Conservation (phyloP, 78 protist genomes). For the Dictyostelium capitatum region DNA sequence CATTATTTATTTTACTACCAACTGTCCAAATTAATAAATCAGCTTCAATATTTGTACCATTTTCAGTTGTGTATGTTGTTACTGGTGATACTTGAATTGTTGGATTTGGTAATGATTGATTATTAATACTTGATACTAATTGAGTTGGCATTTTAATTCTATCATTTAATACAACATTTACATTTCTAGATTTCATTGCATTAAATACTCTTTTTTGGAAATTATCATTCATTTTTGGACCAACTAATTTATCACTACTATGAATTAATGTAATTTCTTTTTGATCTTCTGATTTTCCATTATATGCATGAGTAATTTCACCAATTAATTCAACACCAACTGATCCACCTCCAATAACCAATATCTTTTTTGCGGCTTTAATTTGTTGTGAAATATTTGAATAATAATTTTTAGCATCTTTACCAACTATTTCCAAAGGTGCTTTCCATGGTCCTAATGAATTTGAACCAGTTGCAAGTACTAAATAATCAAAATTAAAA, state of each 20-base stretch:
- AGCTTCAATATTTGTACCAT: slow-evolving; percentile 27
- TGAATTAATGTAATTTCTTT: slow-evolving; percentile 22
- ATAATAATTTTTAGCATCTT: background rate
- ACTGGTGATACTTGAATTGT: background rate
- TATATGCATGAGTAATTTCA: slow-evolving; percentile 16
- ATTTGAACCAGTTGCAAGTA: slow-evolving; percentile 73
- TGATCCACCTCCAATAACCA: slow-evolving; percentile 71
- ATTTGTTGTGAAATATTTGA: background rate
- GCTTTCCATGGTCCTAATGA: slow-evolving; percentile 44
- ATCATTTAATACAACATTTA: background rate
- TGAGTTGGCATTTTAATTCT: background rate
- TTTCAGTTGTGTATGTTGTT: slow-evolving; percentile 32
- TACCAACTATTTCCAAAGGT: background rate
- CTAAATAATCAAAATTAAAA: slow-evolving; percentile 38
- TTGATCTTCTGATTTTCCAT: background rate
- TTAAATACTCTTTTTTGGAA: background rate
- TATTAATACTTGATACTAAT: background rate
- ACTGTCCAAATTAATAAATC: slow-evolving; percentile 65
- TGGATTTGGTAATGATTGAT: background rate
- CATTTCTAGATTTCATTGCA: slow-evolving; percentile 5
- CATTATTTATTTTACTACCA: slow-evolving; percentile 56
- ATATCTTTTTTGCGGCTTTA: background rate
- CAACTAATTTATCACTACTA: background rate
- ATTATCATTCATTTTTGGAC: background rate
- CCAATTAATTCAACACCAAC: slow-evolving; percentile 57